Base-by-base conservation (phyloP, 192 early-diverging fungal species). In the Podila epigama region DNA sequence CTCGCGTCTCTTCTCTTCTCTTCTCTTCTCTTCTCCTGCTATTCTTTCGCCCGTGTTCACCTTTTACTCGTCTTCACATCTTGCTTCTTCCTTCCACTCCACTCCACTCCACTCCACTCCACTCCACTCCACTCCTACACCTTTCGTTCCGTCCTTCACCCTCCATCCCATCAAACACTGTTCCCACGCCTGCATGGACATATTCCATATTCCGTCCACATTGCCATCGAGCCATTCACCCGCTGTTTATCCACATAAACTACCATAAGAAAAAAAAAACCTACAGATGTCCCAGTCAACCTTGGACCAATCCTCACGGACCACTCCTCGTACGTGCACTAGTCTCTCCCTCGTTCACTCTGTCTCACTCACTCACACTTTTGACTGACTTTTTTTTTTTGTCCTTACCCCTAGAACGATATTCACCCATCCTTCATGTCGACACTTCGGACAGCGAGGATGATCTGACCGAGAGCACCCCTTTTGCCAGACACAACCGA, bases 401-500 rank as follows among this genome's bases (percentile, higher is more conserved):
- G n/a, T 3, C 22, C 18, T 13, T 8, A 16, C 44, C 44, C 20
- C 34, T 52, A 66, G 60, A 55, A 41, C 60, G 73, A n/a, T 77
- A 77, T 27, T 77, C 73, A 1, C 66, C 73, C 27, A 53, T 77
- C 12, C n/a, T n/a, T n/a, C 2, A 68, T 27, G 60, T 51, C 32
- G 66, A 77, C 55, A 77, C 66, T 39, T 77, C 65, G 40, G 73
- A 77, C 15, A 66, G 61, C 25, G 67, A 68, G 34, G 56, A 52
- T 58, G 48, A 51, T 36, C 44, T 48, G 44, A 58, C 67, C 35
- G 73, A 68, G 40, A 61, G 64, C 51, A 77, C 73, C 0, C 73
- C 73, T 28, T 77, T 77, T 68, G 73, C 62, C 66, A 77, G 57
- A 29, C 73, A 67, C 37, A 66, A 51, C 41, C 41, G 73, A 33